phyloP scores from a whole-genome alignment of 805 yeast genomes.

The Hanseniaspora lindneri region DNA sequence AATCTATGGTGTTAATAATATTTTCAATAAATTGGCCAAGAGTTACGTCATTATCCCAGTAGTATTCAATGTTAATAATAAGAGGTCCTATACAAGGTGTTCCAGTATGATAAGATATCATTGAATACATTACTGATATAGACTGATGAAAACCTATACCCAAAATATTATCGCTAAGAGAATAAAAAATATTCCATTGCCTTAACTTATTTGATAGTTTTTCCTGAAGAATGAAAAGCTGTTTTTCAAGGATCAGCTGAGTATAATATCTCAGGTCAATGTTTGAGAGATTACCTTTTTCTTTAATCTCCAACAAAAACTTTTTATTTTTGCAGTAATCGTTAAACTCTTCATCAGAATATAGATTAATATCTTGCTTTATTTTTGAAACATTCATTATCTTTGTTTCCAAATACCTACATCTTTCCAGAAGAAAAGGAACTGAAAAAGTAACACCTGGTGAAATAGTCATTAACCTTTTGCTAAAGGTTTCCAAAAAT shows the following conservation, averaged over 20 bases:
- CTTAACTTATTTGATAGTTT: slow-evolving; percentile 31
- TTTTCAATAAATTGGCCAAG: slow-evolving; percentile 83
- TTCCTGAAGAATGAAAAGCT: slow-evolving; percentile 26
- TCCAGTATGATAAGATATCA: slow-evolving; percentile 70
- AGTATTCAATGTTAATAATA: slow-evolving; percentile 69
- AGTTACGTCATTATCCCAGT: slow-evolving; percentile 82
- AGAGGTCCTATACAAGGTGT: slow-evolving; percentile 92
- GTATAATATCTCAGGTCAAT: slow-evolving; percentile 28
- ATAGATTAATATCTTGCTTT: slow-evolving; percentile 25
- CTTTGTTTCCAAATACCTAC: slow-evolving; percentile 40
- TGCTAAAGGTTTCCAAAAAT: slow-evolving; percentile 33
- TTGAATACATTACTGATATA: slow-evolving; percentile 64
- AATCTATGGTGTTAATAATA: slow-evolving; percentile 52
- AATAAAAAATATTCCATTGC: slow-evolving; percentile 57
- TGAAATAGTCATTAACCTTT: slow-evolving; percentile 63
- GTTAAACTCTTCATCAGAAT: slow-evolving; percentile 17
- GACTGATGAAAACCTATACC: slow-evolving; percentile 69
- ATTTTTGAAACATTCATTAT: slow-evolving; percentile 25
- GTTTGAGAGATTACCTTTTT: slow-evolving; percentile 20
- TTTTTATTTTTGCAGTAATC: not conserved
- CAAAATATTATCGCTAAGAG: slow-evolving; percentile 43
- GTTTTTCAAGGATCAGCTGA: slow-evolving; percentile 27
- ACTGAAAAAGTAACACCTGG: slow-evolving; percentile 67
- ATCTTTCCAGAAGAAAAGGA: slow-evolving; percentile 50
- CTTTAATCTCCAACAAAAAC: slow-evolving; percentile 6